These are phyloP conservation scores for Ambrosiella cleistominuta DNA, from an alignment of 2,329 filamentous ascomycete genomes.

Conservation along the genomic window DNA sequence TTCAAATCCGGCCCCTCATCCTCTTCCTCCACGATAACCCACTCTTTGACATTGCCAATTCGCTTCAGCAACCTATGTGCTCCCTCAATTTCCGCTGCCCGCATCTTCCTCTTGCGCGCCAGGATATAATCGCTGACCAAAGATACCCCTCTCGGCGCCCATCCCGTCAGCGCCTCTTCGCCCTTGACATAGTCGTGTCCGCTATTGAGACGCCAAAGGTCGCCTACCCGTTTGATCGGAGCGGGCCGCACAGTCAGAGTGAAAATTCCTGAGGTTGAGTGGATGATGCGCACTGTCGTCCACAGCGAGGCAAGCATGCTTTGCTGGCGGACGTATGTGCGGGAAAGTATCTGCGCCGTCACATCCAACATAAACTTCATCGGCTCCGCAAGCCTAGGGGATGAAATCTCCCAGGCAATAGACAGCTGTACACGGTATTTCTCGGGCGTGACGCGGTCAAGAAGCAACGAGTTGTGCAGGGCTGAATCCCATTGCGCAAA, in stretches of 20 bases:
- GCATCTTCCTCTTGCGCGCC: slow-evolving; percentile 53
- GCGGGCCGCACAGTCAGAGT: slow-evolving; percentile 71
- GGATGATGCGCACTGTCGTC: slow-evolving; percentile 69
- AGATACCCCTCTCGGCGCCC: slow-evolving; percentile 79
- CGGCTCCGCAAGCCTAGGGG: slow-evolving; percentile 66
- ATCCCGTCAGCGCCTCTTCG: slow-evolving; percentile 68
- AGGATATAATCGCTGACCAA: slow-evolving; percentile 75
- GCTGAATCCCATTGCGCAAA: slow-evolving; percentile 96
- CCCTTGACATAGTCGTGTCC: slow-evolving; percentile 92
- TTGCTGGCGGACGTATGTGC: slow-evolving; percentile 68
- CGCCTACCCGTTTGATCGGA: slow-evolving; percentile 77
- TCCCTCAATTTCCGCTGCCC: slow-evolving; percentile 64
- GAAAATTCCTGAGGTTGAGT: slow-evolving; percentile 74
- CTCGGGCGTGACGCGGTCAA: slow-evolving; percentile 87
- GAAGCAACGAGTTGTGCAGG: slow-evolving; percentile 72
- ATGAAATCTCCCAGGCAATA: slow-evolving; percentile 70
- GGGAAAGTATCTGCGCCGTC: slow-evolving; percentile 65
- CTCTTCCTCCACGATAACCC: slow-evolving; percentile 16
- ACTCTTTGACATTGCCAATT: slow-evolving; percentile 24
- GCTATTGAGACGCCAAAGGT: slow-evolving; percentile 93
- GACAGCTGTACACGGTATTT: slow-evolving; percentile 82
- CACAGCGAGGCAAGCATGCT: slow-evolving; percentile 78
- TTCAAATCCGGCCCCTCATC: slow-evolving; percentile 17
- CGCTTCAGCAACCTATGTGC: slow-evolving; percentile 48
- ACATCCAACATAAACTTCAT: slow-evolving; percentile 75